Percentiles rank a stretch among this genome's conserved stretches.
Evolutionary conservation across 2,329 filamentous ascomycete genomes (phyloP).

Genomic region (Paraphoma sp.): DNA sequence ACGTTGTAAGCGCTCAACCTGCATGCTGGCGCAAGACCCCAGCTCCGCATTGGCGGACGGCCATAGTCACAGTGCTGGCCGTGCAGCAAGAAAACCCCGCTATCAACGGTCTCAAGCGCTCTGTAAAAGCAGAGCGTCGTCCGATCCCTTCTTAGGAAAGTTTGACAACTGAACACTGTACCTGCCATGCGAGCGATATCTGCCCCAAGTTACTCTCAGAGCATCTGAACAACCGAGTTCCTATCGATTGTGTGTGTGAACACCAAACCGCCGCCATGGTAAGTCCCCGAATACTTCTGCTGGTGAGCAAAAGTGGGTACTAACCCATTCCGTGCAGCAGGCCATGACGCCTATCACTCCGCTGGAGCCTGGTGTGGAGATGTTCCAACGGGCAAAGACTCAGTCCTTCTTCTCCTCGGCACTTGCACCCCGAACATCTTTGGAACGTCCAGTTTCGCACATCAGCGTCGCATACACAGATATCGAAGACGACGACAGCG

Average conservation of each 20-base stretch:
- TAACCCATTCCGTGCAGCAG: constrained; percentile 44
- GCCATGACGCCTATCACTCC: constrained; percentile 55
- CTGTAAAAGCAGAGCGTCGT: constrained; percentile 46
- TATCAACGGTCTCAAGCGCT: constrained; percentile 45
- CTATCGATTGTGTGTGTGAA: constrained; percentile 20
- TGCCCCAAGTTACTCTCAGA: constrained; percentile 30
- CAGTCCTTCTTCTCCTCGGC: constrained; percentile 65
- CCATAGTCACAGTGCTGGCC: constrained; percentile 13
- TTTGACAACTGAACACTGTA: constrained; percentile 35
- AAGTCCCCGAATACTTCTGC: constrained; percentile 16
- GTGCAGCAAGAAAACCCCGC: constrained; percentile 41
- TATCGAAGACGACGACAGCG: constrained; percentile 64
- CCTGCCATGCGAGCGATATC: constrained; percentile 40
- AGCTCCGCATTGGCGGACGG: constrained; percentile 37
- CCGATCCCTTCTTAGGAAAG: constrained; percentile 39
- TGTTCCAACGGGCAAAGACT: constrained; percentile 57
- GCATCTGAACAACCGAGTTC: constrained; percentile 18
- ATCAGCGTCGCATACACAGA: constrained; percentile 83
- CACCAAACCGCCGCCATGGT: constrained; percentile 44
- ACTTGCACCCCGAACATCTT: constrained; percentile 43
- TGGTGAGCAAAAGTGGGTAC: constrained; percentile 16
- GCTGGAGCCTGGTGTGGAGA: constrained; percentile 51
- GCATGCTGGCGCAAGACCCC: constrained; percentile 36
- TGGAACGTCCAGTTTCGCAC: constrained; percentile 70
- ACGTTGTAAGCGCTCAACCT: constrained; percentile 42